Evolutionary conservation across 169 alveolate species (phyloP).

Genomic region (Plasmodium gonderi): DNA sequence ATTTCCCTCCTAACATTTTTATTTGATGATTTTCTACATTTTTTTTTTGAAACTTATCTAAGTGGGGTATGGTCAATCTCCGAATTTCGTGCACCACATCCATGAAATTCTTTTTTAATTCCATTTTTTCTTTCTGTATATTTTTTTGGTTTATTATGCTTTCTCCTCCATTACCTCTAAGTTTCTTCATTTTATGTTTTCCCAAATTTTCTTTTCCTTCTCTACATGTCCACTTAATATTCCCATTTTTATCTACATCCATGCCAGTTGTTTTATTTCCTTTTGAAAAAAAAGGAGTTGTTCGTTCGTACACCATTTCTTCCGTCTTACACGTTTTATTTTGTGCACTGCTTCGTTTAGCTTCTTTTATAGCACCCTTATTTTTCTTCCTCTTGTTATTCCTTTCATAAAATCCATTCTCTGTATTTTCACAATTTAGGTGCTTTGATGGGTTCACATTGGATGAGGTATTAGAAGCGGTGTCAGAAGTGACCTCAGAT

Average conservation of each 20-base stretch:
- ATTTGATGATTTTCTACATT: slow-evolving; percentile 63
- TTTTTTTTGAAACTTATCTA: slow-evolving; percentile 57
- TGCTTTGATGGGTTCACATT: neutral
- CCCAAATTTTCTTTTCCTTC: neutral
- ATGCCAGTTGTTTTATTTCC: neutral
- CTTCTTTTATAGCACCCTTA: neutral
- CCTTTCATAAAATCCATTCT: neutral
- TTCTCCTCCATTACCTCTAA: neutral
- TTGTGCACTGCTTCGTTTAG: neutral
- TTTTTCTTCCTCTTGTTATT: neutral
- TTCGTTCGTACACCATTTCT: neutral
- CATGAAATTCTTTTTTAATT: slow-evolving; percentile 32
- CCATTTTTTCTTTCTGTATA: slow-evolving; percentile 14
- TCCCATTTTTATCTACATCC: neutral
- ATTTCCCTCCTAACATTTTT: slow-evolving; percentile 54
- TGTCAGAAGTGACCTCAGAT: neutral
- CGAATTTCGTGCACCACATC: slow-evolving; percentile 57
- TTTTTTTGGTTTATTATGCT: neutral
- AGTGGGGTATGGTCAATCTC: slow-evolving; percentile 28
- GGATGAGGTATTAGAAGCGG: neutral
- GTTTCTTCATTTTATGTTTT: neutral
- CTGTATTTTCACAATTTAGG: neutral
- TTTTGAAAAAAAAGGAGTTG: neutral
- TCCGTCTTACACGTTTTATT: neutral
- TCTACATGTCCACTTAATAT: neutral